These are phyloP conservation scores for Claviceps quebecensis DNA, from an alignment of 2,329 filamentous ascomycete species.

Conservation along the genomic window DNA sequence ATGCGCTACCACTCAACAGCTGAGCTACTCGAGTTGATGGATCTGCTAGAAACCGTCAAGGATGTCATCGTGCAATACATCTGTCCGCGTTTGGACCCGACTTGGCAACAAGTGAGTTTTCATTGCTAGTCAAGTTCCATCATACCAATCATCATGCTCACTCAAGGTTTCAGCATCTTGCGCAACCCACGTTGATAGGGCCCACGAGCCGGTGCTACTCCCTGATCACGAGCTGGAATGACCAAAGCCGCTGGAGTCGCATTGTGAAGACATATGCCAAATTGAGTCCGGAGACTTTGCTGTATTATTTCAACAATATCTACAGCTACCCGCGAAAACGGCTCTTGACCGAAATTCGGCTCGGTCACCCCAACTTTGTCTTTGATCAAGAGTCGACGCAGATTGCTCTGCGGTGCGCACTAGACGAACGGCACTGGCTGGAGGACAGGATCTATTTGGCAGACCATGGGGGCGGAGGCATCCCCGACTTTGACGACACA, in stretches of 20 bases:
- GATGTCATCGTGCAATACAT: constrained; percentile 30
- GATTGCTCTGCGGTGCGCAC: constrained; percentile 22
- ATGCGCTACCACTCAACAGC: constrained; percentile 29
- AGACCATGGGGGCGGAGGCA: constrained; percentile 22
- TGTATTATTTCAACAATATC: constrained; percentile 32
- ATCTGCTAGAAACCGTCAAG: constrained; percentile 30
- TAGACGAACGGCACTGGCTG: constrained; percentile 24
- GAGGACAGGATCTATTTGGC: constrained; percentile 18
- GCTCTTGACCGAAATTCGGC: constrained; percentile 27
- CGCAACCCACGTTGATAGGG: constrained; percentile 12
- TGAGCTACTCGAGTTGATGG: constrained; percentile 30
- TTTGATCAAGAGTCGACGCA: constrained; percentile 32
- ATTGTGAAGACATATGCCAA: constrained; percentile 34
- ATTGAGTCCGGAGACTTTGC: constrained; percentile 34
- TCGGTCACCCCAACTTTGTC: constrained; percentile 27
- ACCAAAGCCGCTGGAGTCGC: constrained; percentile 23
- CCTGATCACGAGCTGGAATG: constrained; percentile 20
- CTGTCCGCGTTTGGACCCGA: constrained; percentile 29
- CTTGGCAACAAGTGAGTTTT: constrained; percentile 20
- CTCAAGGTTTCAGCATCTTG: constrained; percentile 8
- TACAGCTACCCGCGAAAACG: constrained; percentile 31
- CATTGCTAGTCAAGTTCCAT: neutral
- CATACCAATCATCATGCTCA: neutral
- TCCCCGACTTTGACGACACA: constrained; percentile 27
- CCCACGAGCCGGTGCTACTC: constrained; percentile 16